Percentiles rank a stretch among this genome's conserved stretches.
Evolutionary conservation across 352 stramenopile genomes (phyloP).

Genomic region (Peronospora destructor): DNA sequence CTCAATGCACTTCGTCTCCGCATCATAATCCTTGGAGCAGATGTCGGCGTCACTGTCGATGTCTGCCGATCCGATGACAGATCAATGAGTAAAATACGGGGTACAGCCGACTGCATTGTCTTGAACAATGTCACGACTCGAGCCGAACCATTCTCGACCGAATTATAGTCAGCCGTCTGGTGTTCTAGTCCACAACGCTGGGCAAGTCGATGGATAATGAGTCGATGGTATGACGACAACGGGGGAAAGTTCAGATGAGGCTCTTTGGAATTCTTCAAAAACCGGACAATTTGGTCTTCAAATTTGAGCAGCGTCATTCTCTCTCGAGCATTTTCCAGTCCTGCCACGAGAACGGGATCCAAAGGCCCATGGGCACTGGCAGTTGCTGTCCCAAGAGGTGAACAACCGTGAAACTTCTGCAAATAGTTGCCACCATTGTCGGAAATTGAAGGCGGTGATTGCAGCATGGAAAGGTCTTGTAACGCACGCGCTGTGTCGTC

Average conservation of each 20-base stretch:
- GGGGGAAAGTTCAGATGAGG: slow-evolving; percentile 72
- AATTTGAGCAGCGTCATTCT: slow-evolving; percentile 79
- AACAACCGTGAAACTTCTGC: slow-evolving; percentile 11
- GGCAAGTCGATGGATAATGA: slow-evolving; percentile 89
- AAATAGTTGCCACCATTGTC: slow-evolving; percentile 56
- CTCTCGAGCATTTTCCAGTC: slow-evolving; percentile 75
- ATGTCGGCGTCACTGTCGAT: slow-evolving; percentile 55
- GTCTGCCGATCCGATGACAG: slow-evolving; percentile 70
- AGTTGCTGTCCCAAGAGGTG: slow-evolving; percentile 48
- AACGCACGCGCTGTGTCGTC: slow-evolving; percentile 26
- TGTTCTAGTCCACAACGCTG: slow-evolving; percentile 89
- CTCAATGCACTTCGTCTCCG: slow-evolving; percentile 49
- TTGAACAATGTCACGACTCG: slow-evolving; percentile 88
- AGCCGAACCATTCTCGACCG: slow-evolving; percentile 60
- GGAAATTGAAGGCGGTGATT: slow-evolving; percentile 20
- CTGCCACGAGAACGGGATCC: slow-evolving; percentile 71
- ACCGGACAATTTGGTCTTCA: slow-evolving; percentile 83
- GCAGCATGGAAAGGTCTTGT: slow-evolving; percentile 33
- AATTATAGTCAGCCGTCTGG: slow-evolving; percentile 74
- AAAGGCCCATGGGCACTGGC: slow-evolving; percentile 55
- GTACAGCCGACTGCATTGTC: slow-evolving; percentile 67
- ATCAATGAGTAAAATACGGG: slow-evolving; percentile 83
- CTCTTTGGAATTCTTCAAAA: slow-evolving; percentile 56
- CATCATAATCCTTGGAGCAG: slow-evolving; percentile 90
- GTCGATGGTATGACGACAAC: slow-evolving; percentile 81